Evolutionary conservation across 1,284 basidiomycete genomes (phyloP).

Genomic region (Porogramme epimiltina): DNA sequence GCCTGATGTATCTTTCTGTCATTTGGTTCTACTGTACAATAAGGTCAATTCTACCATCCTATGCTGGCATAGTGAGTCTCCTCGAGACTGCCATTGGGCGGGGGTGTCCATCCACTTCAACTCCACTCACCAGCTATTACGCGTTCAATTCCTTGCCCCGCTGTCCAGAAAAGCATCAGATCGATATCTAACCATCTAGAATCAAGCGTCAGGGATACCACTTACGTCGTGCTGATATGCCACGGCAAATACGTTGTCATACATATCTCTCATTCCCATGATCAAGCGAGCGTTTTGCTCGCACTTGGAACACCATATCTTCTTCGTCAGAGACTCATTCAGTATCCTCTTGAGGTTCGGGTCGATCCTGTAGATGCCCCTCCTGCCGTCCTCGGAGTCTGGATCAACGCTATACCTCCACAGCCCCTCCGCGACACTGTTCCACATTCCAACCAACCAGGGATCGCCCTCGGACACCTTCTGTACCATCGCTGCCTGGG

Average conservation of each 20-base stretch:
- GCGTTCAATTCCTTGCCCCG: too few species aligned
- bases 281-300: constrained; percentile 3
- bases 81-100: too few species aligned
- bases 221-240: constrained; percentile 7
- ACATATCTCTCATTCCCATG: constrained; percentile 2
- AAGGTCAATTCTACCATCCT: too few species aligned
- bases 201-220: background rate
- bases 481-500: background rate
- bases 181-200: too few species aligned
- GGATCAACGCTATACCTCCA: background rate
- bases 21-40: too few species aligned
- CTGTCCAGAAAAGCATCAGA: too few species aligned
- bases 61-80: too few species aligned
- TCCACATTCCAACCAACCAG: background rate
- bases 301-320: constrained; percentile 7
- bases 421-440: background rate
- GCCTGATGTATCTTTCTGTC: too few species aligned
- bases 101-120: too few species aligned
- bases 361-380: background rate
- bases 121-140: too few species aligned
- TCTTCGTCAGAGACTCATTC: constrained; percentile 2
- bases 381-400: background rate
- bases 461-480: background rate
- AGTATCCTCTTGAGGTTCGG: background rate
- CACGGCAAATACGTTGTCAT: background rate